Conservation (phyloP, 441 rosid species). For the Geranium incanum region DNA sequence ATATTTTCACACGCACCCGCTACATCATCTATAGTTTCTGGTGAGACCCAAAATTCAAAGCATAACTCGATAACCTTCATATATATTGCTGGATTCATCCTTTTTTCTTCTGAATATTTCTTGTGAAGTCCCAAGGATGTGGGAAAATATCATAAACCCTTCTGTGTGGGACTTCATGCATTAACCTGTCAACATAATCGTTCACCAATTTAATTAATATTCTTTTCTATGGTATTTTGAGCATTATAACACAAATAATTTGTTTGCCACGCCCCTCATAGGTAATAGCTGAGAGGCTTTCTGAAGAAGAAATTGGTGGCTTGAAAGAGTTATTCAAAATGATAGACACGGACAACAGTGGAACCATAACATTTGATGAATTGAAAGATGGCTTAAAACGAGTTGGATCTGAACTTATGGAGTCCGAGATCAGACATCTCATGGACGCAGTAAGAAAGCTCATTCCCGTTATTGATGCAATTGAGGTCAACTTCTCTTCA, state of each 20-base stretch:
- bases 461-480: neutral
- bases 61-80: too few species aligned
- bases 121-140: too few species aligned
- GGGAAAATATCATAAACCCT: too few species aligned
- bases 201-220: too few species aligned
- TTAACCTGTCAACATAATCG: too few species aligned
- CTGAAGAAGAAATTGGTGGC: slow-evolving; percentile 90
- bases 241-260: too few species aligned
- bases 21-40: too few species aligned
- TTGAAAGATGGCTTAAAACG: slow-evolving; percentile 63
- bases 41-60: too few species aligned
- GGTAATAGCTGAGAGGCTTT: slow-evolving; percentile 90
- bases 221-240: too few species aligned
- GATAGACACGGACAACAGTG: slow-evolving; percentile 81
- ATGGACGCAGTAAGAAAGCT: slow-evolving; percentile 66
- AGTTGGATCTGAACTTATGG: slow-evolving; percentile 74
- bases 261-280: slow-evolving; percentile 14
- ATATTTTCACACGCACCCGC: neutral
- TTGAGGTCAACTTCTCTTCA: neutral
- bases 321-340: slow-evolving; percentile 72
- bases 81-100: too few species aligned
- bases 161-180: too few species aligned
- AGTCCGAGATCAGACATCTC: slow-evolving; percentile 66
- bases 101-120: too few species aligned
- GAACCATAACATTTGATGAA: slow-evolving; percentile 74